Base-by-base conservation (phyloP, 805 yeast genomes). In the Schwanniomyces sp. region DNA sequence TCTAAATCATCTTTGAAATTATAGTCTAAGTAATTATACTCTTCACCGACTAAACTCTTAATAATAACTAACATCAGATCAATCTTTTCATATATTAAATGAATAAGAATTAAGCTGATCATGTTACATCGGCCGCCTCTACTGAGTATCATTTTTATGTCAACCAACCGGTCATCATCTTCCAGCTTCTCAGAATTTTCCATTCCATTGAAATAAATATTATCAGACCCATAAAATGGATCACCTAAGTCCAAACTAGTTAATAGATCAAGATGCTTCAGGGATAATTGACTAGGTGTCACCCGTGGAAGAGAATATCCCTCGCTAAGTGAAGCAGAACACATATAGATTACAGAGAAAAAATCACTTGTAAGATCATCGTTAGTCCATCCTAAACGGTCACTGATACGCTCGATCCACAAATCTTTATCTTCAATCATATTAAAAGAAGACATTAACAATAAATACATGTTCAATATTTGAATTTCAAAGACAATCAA, bases 41-140 rank as follows among this genome's bases (percentile, higher is more conserved):
- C 61, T 41, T 69, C 74, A 9, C 74, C 72, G 7, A 69, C 73
- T 39, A 69, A 53, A 7, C 62, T 55, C 42, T 67, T 69, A 24
- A 62, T 58, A n/a, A 58, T 48, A 8, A 67, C 46, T 41, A 63
- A 61, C 4, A 61, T 55, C 45, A 63, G 65, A 50, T 69, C 74
- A 3, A 67, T 41, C 18, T 63, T 52, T 37, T 57, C 53, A 44
- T 66, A 69, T 3, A 65, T 61, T 51, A 66, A 46, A 48, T 69
- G 74, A 7, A 58, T 56, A 29, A 65, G 51, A 29, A 67, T 47
- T 27, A 67, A 52, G 2, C 64, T 52, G 4, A 67, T 64, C 4
- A 63, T 57, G 28, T 56, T 56, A 12, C 57, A 55, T 28, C 60
- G 64, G 5, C 72, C 72, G 47, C 67, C 72, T 39, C 55, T 56